A percentile compares a stretch with the other conserved stretches of the same genome.
phyloP scores from a whole-genome alignment of 176 grass and related monocot genomes.

The Neostapfia colusana region DNA sequence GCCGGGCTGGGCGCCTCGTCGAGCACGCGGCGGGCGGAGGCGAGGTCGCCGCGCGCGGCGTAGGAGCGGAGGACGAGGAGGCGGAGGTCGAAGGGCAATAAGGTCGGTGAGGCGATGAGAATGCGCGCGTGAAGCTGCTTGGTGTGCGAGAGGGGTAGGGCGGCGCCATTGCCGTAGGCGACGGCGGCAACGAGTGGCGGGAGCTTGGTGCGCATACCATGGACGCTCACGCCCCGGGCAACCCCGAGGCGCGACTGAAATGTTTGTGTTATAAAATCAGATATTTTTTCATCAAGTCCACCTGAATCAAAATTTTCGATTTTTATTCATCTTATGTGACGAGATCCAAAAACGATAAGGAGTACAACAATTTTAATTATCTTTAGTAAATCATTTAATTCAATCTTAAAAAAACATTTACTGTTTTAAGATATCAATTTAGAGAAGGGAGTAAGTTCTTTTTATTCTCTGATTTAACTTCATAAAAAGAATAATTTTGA shows the following conservation, averaged over 20 bases:
- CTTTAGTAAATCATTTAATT: no score
- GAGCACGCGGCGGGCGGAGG: slow-evolving; percentile 50
- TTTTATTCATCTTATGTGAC: no score
- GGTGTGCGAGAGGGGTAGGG: slow-evolving; percentile 20
- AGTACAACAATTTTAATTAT: no score
- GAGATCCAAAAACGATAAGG: no score
- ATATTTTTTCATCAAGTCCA: no score
- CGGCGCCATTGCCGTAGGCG: slow-evolving; percentile 24
- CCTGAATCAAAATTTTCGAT: no score
- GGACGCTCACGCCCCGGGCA: not conserved
- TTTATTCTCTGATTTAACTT: no score
- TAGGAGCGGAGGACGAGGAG: slow-evolving; percentile 56
- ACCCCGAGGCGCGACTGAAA: not conserved
- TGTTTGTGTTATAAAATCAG: no score
- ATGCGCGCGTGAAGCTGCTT: slow-evolving; percentile 63
- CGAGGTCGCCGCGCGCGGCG: slow-evolving; percentile 38
- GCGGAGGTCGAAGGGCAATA: slow-evolving; percentile 28
- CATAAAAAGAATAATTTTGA: no score
- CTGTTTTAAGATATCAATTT: no score
- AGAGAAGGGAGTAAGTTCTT: no score
- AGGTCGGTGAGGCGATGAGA: slow-evolving; percentile 16
- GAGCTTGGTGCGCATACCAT: slow-evolving; percentile 39
- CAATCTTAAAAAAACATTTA: no score
- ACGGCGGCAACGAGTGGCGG: slow-evolving; percentile 4
- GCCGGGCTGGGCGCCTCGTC: slow-evolving; percentile 37